Base-by-base conservation (phyloP, 495 filamentous ascomycete genomes). In the Daldinia concentrica region DNA sequence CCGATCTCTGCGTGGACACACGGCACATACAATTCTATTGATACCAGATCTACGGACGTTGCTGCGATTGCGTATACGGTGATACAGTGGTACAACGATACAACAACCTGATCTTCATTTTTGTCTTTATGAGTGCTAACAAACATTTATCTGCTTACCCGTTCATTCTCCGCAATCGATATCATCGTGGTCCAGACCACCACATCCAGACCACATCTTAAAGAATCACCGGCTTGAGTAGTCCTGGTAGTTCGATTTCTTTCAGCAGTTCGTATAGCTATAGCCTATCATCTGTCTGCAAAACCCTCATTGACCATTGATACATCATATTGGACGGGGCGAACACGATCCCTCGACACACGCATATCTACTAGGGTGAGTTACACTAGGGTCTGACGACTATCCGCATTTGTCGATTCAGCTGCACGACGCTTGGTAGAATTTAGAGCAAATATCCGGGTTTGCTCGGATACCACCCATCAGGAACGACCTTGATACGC, bases 361-460 rank as follows among this genome's bases (percentile, higher is more conserved):
- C 54, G 50, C 56, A 65, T 69, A 71, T 65, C 57, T 50, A 50
- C 68, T 51, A 51, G 68, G 68, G 68, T 66, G 34, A 58, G 62
- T 71, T 62, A 24, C 58, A 71, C 66, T 36, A 29, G 58, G 68
- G 58, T 55, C 43, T 48, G 22, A 54, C 17, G 17, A 52, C 58
- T 34, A 66, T 43, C 67, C 55, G 30, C 43, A 57, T 57, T 62
- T 61, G 61, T 65, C 39, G 34, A 12, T 43, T 66, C 58, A 66
- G 62, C 68, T 66, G 34, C 52, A 29, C 32, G 34, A 67, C 63
- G 68, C 68, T 71, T 71, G 50, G 62, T 57, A 62, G 48, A 51
- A 71, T 61, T 71, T 12, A 71, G 62, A 58, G 52, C 22, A 62
- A 58, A 71, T 71, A 71, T 58, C 68, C 68, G 62, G 62, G 30